Evolutionary conservation across 148 eudicot species (phyloP).

Genomic region (Simmondsia chinensis): DNA sequence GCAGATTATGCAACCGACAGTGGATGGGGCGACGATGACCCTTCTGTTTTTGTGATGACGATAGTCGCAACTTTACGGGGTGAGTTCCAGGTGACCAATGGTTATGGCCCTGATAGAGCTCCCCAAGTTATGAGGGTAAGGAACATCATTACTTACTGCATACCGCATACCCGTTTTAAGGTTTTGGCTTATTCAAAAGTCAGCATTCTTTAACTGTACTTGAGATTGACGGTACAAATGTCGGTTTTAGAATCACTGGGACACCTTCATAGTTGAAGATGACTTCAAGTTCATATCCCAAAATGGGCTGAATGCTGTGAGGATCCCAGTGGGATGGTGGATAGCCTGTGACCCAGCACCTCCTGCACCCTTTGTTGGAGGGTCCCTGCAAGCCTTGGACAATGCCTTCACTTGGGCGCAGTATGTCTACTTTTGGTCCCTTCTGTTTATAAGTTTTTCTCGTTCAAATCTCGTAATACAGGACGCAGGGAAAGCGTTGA

Average conservation of each 20-base stretch:
- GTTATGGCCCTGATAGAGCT: conserved; percentile 49
- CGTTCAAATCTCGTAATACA: too few relatives aligned
- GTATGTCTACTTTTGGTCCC: too few relatives aligned
- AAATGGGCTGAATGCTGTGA: conserved; percentile 54
- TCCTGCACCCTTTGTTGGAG: conserved; percentile 52
- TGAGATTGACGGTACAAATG: too few relatives aligned
- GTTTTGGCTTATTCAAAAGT: too few relatives aligned
- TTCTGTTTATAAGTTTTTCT: too few relatives aligned
- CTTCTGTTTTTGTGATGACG: conserved; percentile 44
- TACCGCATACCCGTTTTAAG: background rate
- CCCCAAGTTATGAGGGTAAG: conserved; percentile 35
- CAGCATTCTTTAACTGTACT: too few relatives aligned
- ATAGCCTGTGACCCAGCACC: too few relatives aligned
- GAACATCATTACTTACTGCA: background rate
- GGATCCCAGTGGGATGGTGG: too few relatives aligned
- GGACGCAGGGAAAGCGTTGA: too few relatives aligned
- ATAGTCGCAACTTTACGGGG: conserved; percentile 26
- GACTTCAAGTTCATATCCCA: conserved; percentile 60
- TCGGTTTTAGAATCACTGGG: conserved; percentile 50
- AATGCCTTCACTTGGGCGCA: conserved; percentile 69
- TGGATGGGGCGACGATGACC: conserved; percentile 48
- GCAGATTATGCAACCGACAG: conserved; percentile 50
- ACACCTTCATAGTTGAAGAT: conserved; percentile 46
- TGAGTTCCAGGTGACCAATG: conserved; percentile 65
- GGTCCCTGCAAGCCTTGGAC: conserved; percentile 52